Conservation (phyloP, 768 basidiomycete species). For the Gyrodon lividus region DNA sequence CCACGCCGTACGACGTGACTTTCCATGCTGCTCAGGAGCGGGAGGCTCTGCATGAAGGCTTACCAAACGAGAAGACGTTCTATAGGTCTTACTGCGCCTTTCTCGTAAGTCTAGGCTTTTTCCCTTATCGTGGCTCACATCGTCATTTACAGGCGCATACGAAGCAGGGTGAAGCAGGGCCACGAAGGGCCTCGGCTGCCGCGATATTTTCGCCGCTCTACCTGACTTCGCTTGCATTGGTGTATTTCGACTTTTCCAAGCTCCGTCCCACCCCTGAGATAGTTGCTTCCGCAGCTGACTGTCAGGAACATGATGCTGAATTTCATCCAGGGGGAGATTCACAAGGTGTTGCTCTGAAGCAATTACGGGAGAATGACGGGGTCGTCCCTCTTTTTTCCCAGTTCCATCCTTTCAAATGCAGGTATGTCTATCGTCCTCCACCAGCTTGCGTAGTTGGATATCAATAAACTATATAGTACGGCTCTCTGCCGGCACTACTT, state of each 20-base stretch:
- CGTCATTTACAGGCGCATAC: constrained; percentile 5
- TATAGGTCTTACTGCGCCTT: constrained; percentile 43
- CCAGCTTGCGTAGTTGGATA: no score
- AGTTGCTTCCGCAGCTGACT: constrained; percentile 6
- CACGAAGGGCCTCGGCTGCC: not conserved
- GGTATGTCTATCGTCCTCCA: constrained; percentile 9
- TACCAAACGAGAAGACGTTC: constrained; percentile 36
- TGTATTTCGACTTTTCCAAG: constrained; percentile 38
- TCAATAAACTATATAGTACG: constrained; percentile 2
- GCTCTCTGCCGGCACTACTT: constrained; percentile 7
- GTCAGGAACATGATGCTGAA: not conserved
- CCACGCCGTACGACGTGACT: constrained; percentile 47
- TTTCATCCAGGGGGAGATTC: not conserved
- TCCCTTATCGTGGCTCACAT: not conserved
- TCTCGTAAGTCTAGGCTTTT: constrained; percentile 29
- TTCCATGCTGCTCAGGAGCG: constrained; percentile 45
- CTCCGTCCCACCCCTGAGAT: constrained; percentile 39
- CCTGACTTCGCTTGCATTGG: constrained; percentile 31
- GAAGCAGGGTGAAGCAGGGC: not conserved
- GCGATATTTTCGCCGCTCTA: constrained; percentile 21
- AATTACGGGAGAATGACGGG: constrained; percentile 46
- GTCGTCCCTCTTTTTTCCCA: constrained; percentile 51
- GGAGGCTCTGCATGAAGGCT: constrained; percentile 39
- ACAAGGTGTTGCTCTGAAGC: constrained; percentile 14
- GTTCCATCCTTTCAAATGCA: constrained; percentile 49